Percentiles rank a stretch among this genome's conserved stretches.
phyloP scores from a whole-genome alignment of 495 filamentous ascomycete species.

The Penicillium roqueforti region DNA sequence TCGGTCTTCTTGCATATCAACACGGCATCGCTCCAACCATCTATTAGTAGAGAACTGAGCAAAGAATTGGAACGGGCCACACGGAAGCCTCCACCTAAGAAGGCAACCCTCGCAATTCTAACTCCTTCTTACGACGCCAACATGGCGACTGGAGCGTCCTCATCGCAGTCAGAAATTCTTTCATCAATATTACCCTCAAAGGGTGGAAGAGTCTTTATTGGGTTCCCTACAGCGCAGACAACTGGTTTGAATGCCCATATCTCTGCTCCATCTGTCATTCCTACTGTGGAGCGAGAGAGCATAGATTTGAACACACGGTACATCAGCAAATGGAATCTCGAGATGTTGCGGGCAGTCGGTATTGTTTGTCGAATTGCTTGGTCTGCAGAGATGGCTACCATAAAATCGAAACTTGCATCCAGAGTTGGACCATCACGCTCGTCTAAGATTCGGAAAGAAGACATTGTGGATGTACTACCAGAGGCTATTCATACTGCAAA shows the following conservation, averaged over 20 bases:
- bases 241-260: constrained; percentile 92
- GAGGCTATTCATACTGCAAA: constrained; percentile 66
- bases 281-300: constrained; percentile 95
- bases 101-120: constrained; percentile 76
- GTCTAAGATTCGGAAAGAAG: constrained; percentile 53
- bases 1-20: constrained; percentile 85
- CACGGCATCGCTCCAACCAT: constrained; percentile 74
- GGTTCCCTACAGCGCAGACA: constrained; percentile 95
- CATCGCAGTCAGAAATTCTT: constrained; percentile 72
- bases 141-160: constrained; percentile 54
- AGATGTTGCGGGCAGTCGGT: constrained; percentile 87
- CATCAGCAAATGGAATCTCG: constrained; percentile 93
- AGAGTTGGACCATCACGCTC: constrained; percentile 42
- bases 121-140: constrained; percentile 88
- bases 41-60: constrained; percentile 60
- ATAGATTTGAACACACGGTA: constrained; percentile 94
- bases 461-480: constrained; percentile 63
- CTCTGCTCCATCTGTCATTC: constrained; percentile 97
- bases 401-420: constrained; percentile 46
- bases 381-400: constrained; percentile 73
- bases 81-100: constrained; percentile 91
- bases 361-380: constrained; percentile 87
- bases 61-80: constrained; percentile 92
- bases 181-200: constrained; percentile 85
- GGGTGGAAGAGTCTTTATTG: constrained; percentile 89